phyloP scores from a whole-genome alignment of 371 early-diverging fungal genomes.

The Mucor circinelloides region DNA sequence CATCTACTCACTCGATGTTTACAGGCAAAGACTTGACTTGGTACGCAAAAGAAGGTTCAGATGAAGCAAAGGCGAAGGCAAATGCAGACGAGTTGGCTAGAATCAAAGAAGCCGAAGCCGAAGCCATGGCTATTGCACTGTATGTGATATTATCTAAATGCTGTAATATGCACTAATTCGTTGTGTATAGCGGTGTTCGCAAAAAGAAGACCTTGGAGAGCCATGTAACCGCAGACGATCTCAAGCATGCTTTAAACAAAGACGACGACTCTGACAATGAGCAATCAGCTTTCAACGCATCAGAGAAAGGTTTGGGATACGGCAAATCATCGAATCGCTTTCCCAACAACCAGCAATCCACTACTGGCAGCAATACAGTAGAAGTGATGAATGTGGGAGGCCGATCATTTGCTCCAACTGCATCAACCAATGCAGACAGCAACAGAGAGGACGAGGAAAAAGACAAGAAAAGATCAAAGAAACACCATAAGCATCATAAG shows the following conservation, averaged over 20 bases:
- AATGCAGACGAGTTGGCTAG: slow-evolving; percentile 55
- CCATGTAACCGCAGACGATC: slow-evolving; percentile 61
- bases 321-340: slow-evolving; percentile 38
- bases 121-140: slow-evolving; percentile 81
- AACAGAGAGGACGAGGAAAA: slow-evolving; percentile 8
- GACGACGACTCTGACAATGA: slow-evolving; percentile 47
- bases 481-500: slow-evolving; percentile 47
- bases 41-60: slow-evolving; percentile 68
- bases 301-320: slow-evolving; percentile 67
- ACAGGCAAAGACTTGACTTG: slow-evolving; percentile 73
- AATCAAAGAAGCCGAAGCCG: slow-evolving; percentile 79
- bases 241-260: slow-evolving; percentile 55
- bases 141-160: slow-evolving; percentile 27
- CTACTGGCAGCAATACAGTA: slow-evolving; percentile 15
- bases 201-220: slow-evolving; percentile 56
- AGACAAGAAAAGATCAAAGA: slow-evolving; percentile 41
- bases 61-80: slow-evolving; percentile 24
- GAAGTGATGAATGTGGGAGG: slow-evolving; percentile 29
- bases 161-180: neutral
- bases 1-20: neutral
- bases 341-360: neutral
- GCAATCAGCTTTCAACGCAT: slow-evolving; percentile 20
- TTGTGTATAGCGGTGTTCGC: slow-evolving; percentile 48
- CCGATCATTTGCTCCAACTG: neutral
- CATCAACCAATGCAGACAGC: neutral